Evolutionary conservation across 2,329 filamentous ascomycete genomes (phyloP).

Genomic region (Cordyceps farinosa): DNA sequence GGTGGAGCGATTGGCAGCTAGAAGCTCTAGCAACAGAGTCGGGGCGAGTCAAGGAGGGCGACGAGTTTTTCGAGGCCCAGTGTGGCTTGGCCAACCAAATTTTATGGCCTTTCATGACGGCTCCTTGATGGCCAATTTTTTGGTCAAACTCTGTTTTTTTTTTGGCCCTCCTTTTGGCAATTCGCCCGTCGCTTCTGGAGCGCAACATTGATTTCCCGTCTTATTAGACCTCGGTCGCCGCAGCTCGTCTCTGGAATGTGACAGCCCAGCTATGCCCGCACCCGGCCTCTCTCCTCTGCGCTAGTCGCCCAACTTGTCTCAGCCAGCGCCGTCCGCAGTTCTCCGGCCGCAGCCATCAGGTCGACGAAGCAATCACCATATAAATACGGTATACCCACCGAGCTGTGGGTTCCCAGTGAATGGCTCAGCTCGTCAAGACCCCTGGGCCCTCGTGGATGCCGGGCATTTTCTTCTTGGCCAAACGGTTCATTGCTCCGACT

Average conservation of each 20-base stretch:
- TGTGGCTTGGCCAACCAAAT: background rate
- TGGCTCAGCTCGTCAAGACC: background rate
- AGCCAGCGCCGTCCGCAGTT: background rate
- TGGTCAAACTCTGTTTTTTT: no score
- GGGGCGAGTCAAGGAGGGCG: background rate
- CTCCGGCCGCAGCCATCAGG: background rate
- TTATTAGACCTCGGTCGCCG: background rate
- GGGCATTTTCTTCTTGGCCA: background rate
- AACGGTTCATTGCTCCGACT: background rate
- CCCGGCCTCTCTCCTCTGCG: background rate
- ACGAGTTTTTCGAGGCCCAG: background rate
- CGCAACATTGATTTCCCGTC: no score
- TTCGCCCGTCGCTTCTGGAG: background rate
- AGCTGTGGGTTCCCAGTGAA: background rate
- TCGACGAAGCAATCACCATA: background rate
- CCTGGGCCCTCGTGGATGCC: conserved; percentile 8
- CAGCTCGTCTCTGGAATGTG: background rate
- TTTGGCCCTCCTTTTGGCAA: background rate
- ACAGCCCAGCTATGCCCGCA: background rate
- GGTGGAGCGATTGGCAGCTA: background rate
- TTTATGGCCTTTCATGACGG: background rate
- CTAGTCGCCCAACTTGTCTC: background rate
- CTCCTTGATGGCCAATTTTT: background rate
- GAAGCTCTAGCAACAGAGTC: background rate
- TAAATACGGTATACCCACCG: background rate